Conservation (phyloP, 2,329 filamentous ascomycete genomes). For the Celoporthe dispersa region DNA sequence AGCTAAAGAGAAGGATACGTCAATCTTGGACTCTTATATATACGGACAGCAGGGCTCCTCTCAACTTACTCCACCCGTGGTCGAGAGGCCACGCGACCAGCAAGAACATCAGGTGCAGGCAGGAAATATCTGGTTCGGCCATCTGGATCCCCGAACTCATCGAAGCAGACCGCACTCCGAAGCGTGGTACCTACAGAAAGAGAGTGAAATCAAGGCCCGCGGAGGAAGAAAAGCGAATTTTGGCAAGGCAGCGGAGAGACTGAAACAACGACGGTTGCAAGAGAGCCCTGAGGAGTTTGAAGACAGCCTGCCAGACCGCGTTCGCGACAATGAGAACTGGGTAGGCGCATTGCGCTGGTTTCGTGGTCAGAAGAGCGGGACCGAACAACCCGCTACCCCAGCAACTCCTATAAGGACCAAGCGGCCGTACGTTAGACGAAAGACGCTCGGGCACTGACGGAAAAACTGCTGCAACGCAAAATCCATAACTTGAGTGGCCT, state of each 20-base stretch:
- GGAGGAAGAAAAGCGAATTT: constrained; percentile 56
- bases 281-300: constrained; percentile 33
- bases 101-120: constrained; percentile 25
- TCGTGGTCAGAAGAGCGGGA: constrained; percentile 11
- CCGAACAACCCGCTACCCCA: constrained; percentile 8
- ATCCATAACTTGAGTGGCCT: neutral
- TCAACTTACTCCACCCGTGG: constrained; percentile 30
- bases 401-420: constrained; percentile 22
- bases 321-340: constrained; percentile 52
- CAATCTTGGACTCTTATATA: constrained; percentile 35
- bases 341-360: constrained; percentile 43
- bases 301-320: constrained; percentile 47
- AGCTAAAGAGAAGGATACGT: constrained; percentile 18
- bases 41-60: constrained; percentile 35
- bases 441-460: constrained; percentile 10
- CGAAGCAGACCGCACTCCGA: constrained; percentile 48
- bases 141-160: constrained; percentile 57
- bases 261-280: constrained; percentile 39
- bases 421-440: constrained; percentile 23
- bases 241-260: constrained; percentile 48
- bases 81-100: constrained; percentile 28
- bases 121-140: constrained; percentile 45
- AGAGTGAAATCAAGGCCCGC: constrained; percentile 53
- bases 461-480: neutral
- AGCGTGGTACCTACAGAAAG: constrained; percentile 53